Evolutionary conservation across 805 yeast species (phyloP), one percentile per base, ranked within the genome.

Genomic region (Yarrowia sp.): DNA sequence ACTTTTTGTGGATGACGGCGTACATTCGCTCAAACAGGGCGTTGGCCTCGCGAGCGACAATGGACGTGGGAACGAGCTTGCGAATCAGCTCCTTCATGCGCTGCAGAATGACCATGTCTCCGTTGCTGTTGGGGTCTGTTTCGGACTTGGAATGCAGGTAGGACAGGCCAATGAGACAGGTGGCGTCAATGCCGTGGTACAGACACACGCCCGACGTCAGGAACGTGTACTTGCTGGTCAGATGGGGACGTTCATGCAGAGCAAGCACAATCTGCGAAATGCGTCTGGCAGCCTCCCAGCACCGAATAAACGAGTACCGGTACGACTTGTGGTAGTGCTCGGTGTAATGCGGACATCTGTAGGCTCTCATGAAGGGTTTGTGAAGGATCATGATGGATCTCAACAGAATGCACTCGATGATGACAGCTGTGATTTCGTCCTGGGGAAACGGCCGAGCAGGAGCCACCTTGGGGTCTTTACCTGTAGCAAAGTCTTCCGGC

Each of bases 321-420:
- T 61, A 61, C 20, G 66, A 46, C 24, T 61, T 61, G 44, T 61
- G 53, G 55, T 46, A 61, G 55, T 61, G 66, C 44, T 61, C 66
- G 14, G 53, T 61, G n/a, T 46, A 36, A 13, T 46, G 66, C 6
- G 66, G 66, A 15, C 66, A 61, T 46, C 66, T 19, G 46, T 61
- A 61, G 12, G 66, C 66, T 7, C 66, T 34, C 66, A 61, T 61
- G 55, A 61, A 61, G 12, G 66, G 66, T 9, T 61, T 61, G 30
- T 61, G 66, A 8, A 61, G 55, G 9, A 47, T 47, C 66, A 61
- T 61, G 36, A 61, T 47, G 7, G 66, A 61, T 20, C 66, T 10
- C 9, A 61, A 46, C 44, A 61, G 17, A 9, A 61, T 30, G 10
- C 66, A 61, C 30, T 61, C 66, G 46, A 61, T 46, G 20, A 61